These are phyloP conservation scores for Phytophthora cactorum DNA, from an alignment of 352 stramenopile genomes.

Conservation along the genomic window DNA sequence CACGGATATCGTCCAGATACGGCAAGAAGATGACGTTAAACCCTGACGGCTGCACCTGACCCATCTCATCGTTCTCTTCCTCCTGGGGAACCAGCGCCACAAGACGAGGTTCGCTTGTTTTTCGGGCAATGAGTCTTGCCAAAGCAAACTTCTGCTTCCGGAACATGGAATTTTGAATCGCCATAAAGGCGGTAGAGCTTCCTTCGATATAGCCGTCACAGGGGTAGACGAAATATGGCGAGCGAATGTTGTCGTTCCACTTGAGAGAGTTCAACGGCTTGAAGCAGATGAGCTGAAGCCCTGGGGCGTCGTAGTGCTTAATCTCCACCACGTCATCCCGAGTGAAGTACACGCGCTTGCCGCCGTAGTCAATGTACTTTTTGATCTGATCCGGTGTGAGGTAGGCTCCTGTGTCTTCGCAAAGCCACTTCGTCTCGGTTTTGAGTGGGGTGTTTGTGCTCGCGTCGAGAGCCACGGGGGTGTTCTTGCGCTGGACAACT, in stretches of 20 bases:
- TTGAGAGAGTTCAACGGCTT: slow-evolving; percentile 64
- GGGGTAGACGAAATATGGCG: slow-evolving; percentile 85
- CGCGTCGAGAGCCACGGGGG: slow-evolving; percentile 67
- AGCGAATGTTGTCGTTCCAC: slow-evolving; percentile 75
- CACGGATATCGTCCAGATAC: slow-evolving; percentile 84
- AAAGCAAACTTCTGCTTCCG: slow-evolving; percentile 71
- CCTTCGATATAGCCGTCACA: slow-evolving; percentile 82
- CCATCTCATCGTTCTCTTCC: slow-evolving; percentile 76
- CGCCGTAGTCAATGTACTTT: slow-evolving; percentile 75
- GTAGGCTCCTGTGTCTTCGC: slow-evolving; percentile 80
- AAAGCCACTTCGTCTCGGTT: slow-evolving; percentile 87
- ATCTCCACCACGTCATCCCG: slow-evolving; percentile 82
- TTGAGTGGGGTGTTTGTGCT: slow-evolving; percentile 78
- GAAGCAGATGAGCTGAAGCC: slow-evolving; percentile 85
- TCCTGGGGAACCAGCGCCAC: slow-evolving; percentile 82
- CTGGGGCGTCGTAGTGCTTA: slow-evolving; percentile 78
- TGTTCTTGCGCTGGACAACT: slow-evolving; percentile 68
- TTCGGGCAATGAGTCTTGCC: slow-evolving; percentile 71
- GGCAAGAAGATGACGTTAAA: slow-evolving; percentile 84
- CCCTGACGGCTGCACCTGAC: slow-evolving; percentile 78
- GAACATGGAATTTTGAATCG: slow-evolving; percentile 71
- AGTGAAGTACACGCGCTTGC: slow-evolving; percentile 82
- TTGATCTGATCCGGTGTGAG: slow-evolving; percentile 79
- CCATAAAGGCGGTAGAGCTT: slow-evolving; percentile 72
- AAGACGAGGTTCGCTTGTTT: slow-evolving; percentile 77